Evolutionary conservation across 2,329 filamentous ascomycete genomes (phyloP).

Genomic region (Diaporthe sp.): DNA sequence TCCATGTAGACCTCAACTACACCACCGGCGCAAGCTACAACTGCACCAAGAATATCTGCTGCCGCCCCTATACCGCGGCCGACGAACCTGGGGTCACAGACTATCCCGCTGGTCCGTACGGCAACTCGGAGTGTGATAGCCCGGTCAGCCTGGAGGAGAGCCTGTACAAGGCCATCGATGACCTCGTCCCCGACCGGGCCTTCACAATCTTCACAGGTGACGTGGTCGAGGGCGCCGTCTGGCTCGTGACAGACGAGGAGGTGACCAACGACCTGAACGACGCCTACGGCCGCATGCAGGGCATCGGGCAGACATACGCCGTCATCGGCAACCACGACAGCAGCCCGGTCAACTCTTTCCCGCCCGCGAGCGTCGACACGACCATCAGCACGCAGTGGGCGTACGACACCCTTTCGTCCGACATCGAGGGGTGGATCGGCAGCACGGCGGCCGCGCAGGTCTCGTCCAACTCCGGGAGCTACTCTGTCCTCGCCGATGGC

Average conservation of each 20-base stretch:
- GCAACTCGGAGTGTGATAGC: constrained; percentile 67
- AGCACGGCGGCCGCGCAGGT: constrained; percentile 49
- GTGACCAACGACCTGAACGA: constrained; percentile 54
- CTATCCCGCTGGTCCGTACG: constrained; percentile 65
- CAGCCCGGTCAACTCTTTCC: constrained; percentile 66
- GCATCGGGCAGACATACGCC: constrained; percentile 57
- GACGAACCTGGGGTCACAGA: constrained; percentile 64
- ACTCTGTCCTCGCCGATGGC: constrained; percentile 61
- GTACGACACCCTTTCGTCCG: constrained; percentile 61
- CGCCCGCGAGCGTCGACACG: constrained; percentile 53
- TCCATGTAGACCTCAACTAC: constrained; percentile 71
- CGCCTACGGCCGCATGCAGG: constrained; percentile 63
- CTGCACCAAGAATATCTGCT: constrained; percentile 73
- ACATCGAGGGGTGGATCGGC: constrained; percentile 65
- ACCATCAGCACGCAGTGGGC: constrained; percentile 62
- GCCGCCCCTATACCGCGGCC: constrained; percentile 62
- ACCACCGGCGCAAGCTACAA: constrained; percentile 65
- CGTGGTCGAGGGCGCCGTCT: constrained; percentile 67
- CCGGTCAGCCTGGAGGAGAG: constrained; percentile 66
- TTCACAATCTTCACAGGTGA: constrained; percentile 74
- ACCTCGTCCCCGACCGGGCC: constrained; percentile 60
- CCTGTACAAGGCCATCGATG: constrained; percentile 66
- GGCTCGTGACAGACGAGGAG: constrained; percentile 56
- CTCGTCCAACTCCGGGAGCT: constrained; percentile 60
- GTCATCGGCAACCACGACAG: constrained; percentile 71